Evolutionary conservation across 1,139 yeast species (phyloP), one percentile per base, ranked within the genome.

Genomic region (Kodamaea fungicola): DNA sequence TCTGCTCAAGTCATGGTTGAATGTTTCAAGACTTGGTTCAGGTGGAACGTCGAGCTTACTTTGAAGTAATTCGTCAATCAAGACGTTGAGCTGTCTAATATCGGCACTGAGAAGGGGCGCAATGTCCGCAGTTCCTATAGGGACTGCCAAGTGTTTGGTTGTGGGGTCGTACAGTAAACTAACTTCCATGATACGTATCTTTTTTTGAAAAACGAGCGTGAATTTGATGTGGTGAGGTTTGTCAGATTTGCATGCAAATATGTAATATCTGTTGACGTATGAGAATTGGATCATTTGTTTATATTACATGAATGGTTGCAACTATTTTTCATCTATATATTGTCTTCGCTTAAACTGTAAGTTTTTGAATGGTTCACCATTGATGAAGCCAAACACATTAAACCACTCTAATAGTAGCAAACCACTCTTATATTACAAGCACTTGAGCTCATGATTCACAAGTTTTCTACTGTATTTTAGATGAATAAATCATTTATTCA

Each of bases 31-130:
- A 1, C 74, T 52, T n/a, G 82, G 78, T 12, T 76, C 73, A 7
- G 95, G 88, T 27, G 86, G 86, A 8, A 86, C 78, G 38, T 85
- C 92, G 21, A 77, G 66, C 30, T 80, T 80, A 38, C 72, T 62
- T 30, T 73, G 73, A 29, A 83, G 72, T 38, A 85, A 59, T 46
- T 84, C 85, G 28, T 72, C 61, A 12, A 81, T 68, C 39, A 88
- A 60, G 12, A 73, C 67, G 59, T 88, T 87, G 41, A 87, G 64
- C 54, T 83, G 90, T 12, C 67, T 66, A 19, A 83, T 55, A 38
- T 83, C 86, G 22, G 62, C 61, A 34, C 66, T 61, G 36, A 70
- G 53, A 34, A 56, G 55, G 2, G 72, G 67, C 6, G 49, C 51
- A 6, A 46, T 40, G 10, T 27, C 41, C 3, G 43, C 59, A 1